These are phyloP conservation scores for Lentinula sp. DNA, from an alignment of 768 basidiomycete genomes.

Conservation along the genomic window DNA sequence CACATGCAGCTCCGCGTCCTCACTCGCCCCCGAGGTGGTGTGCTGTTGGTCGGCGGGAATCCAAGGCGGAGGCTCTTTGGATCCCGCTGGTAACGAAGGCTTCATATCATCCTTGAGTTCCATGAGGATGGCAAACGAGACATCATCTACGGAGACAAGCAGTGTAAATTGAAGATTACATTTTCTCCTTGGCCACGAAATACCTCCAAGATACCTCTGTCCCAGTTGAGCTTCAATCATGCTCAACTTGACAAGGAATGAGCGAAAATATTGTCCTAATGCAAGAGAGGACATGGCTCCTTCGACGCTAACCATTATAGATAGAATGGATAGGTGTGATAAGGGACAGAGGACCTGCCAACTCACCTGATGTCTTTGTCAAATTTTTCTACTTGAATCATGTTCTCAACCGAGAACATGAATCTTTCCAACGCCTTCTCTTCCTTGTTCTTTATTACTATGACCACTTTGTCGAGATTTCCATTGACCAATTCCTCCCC, in stretches of 20 bases:
- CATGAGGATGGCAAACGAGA: constrained; percentile 77
- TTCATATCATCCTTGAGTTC: constrained; percentile 67
- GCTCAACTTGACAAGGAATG: constrained; percentile 74
- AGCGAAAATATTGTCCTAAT: constrained; percentile 73
- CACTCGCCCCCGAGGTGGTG: constrained; percentile 61
- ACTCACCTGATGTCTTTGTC: constrained; percentile 64
- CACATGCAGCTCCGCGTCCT: constrained; percentile 66
- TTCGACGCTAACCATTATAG: constrained; percentile 44
- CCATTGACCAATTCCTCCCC: constrained; percentile 77
- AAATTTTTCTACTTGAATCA: constrained; percentile 66
- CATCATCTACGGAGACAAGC: constrained; percentile 40
- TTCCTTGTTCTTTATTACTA: constrained; percentile 80
- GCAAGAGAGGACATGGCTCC: constrained; percentile 60
- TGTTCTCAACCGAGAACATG: constrained; percentile 79
- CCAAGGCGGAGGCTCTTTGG: constrained; percentile 71
- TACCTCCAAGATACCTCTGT: constrained; percentile 50
- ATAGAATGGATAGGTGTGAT: background rate
- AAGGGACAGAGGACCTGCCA: too few species aligned
- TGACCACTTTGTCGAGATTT: constrained; percentile 68
- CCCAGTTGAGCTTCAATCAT: constrained; percentile 73
- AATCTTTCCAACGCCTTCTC: constrained; percentile 85
- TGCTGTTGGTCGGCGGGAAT: constrained; percentile 66
- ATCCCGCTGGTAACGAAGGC: constrained; percentile 35
- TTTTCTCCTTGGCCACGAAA: background rate
- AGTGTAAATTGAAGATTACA: background rate